Conservation (phyloP, 2,329 filamentous ascomycete genomes). For the Botrytis porri region DNA sequence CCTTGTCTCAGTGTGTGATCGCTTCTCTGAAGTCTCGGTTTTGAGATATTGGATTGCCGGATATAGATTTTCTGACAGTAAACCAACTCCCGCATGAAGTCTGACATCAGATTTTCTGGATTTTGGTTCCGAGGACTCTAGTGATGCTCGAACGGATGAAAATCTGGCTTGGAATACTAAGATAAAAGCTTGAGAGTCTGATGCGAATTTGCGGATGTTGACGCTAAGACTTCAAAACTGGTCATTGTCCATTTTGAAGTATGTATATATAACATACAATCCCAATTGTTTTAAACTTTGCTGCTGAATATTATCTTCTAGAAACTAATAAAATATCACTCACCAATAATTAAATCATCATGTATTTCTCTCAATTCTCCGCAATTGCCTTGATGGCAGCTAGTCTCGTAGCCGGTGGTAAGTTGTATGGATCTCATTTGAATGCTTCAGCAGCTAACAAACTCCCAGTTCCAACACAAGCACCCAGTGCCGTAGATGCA, state of each 20-base stretch:
- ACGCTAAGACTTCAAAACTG: not conserved
- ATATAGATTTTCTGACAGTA: not conserved
- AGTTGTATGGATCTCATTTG: not conserved
- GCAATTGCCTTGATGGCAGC: conserved; percentile 2
- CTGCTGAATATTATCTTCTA: too few species aligned
- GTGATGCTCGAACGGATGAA: not conserved
- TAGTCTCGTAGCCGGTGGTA: not conserved
- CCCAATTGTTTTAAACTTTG: not conserved
- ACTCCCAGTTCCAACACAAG: not conserved
- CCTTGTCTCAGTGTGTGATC: not conserved
- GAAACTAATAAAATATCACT: not conserved
- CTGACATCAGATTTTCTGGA: not conserved
- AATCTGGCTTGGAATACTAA: not conserved
- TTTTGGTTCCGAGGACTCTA: not conserved
- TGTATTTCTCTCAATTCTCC: not conserved
- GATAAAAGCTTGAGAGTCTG: not conserved
- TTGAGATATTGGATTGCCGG: not conserved
- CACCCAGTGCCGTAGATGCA: not conserved
- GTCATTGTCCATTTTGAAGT: not conserved
- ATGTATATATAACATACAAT: not conserved
- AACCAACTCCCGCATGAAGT: not conserved
- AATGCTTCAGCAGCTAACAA: not conserved
- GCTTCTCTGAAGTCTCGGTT: not conserved
- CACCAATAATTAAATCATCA: not conserved
- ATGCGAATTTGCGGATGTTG: not conserved